Conservation (phyloP, 2,329 filamentous ascomycete genomes). For the Aspergillaceae sp. region DNA sequence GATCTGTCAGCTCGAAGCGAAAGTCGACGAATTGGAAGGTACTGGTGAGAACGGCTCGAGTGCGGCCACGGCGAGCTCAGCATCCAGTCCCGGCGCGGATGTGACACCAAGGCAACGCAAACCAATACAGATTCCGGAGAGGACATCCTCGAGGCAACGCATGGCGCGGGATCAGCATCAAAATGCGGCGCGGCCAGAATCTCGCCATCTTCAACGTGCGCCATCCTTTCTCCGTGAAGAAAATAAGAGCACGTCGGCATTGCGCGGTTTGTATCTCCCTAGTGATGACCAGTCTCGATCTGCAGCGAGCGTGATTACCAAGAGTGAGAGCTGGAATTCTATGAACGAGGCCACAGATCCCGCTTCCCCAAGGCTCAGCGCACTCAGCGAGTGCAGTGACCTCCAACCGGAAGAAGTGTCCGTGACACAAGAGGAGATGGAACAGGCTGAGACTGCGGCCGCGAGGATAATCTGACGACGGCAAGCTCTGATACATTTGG, state of each 20-base stretch:
- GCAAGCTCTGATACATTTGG: conserved; percentile 12
- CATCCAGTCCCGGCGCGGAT: conserved; percentile 17
- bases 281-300: conserved; percentile 20
- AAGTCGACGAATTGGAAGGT: conserved; percentile 26
- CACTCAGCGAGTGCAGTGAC: conserved; percentile 39
- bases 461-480: conserved; percentile 2
- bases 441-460: conserved; percentile 19
- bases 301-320: conserved; percentile 23
- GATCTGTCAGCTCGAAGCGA: conserved; percentile 36
- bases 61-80: conserved; percentile 13
- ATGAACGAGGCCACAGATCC: conserved; percentile 26
- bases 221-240: conserved; percentile 34
- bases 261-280: conserved; percentile 32
- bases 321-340: conserved; percentile 29
- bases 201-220: conserved; percentile 23
- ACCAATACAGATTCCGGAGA: conserved; percentile 30
- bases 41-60: conserved; percentile 9
- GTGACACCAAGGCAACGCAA: conserved; percentile 20
- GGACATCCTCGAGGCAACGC: conserved; percentile 29
- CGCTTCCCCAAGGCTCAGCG: conserved; percentile 34
- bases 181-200: conserved; percentile 12
- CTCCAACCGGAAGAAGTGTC: conserved; percentile 25
- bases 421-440: conserved; percentile 12
- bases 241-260: conserved; percentile 24
- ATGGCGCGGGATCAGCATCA: conserved; percentile 11